Evolutionary conservation across 2,329 filamentous ascomycete genomes (phyloP), one percentile per base, ranked within the genome.

Genomic region (Phialemoniopsis sp.): DNA sequence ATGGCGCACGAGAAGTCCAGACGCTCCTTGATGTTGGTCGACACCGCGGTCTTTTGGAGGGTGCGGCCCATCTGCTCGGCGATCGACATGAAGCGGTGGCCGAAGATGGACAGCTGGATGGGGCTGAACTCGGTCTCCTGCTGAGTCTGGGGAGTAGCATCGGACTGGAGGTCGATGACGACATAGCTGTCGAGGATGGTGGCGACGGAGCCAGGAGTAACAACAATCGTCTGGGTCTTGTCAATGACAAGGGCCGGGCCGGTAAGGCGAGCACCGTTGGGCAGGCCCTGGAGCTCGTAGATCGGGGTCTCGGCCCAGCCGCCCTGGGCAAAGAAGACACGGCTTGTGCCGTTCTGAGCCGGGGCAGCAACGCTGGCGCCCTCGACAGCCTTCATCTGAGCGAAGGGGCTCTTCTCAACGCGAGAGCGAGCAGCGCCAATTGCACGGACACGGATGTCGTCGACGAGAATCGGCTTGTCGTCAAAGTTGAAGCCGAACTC

Each of bases 81-180:
- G 48, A 87, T 85, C 2, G 80, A 78, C 82, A 87, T 87, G 60
- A 87, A 87, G 5, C 82, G 72, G 56, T 86, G 81, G 1, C 78
- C 80, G 51, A 87, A 87, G 38, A 87, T 81, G 47, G 75, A 80
- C 3, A 87, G 66, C 58, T 83, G 70, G 48, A 87, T 82, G 0
- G 82, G 82, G 54, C 87, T 80, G 2, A 85, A 76, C 39, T 74
- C 68, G 37, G 17, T 14, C 37, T 18, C 12, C 30, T 12, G 31
- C 32, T 18, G 6, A 10, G 21, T 26, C 14, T 31, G 21, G 8
- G 29, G 36, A 14, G 37, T 36, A 29, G 31, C 74, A 63, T 46
- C 68, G 53, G 21, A 26, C 21, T 80, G 75, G 41, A 87, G 73
- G 47, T 86, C 84, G 56, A 87, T 86, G n/a, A 87, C 71, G 19